Conservation (phyloP, 1,139 yeast species). For the Scheffersomyces cryptocercus region DNA sequence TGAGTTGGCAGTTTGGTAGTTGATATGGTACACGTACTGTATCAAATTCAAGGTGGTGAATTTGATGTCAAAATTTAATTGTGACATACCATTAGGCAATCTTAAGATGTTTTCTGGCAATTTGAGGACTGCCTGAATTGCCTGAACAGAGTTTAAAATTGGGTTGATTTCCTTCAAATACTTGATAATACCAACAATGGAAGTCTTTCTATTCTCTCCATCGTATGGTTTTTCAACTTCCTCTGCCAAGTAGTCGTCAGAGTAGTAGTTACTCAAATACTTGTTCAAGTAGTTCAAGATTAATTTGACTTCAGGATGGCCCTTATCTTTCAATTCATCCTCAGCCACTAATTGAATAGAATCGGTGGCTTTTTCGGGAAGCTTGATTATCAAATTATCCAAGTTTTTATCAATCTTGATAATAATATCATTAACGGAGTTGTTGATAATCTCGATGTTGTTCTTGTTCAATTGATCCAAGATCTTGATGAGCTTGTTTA, state of each 20-base stretch:
- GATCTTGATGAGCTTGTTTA: constrained; percentile 34
- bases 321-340: constrained; percentile 4
- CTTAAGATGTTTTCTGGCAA: constrained; percentile 10
- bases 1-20: constrained; percentile 24
- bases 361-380: constrained; percentile 21
- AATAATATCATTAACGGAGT: constrained; percentile 29
- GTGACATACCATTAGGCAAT: constrained; percentile 33
- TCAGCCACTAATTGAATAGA: constrained; percentile 14
- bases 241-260: neutral
- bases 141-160: constrained; percentile 24
- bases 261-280: constrained; percentile 14
- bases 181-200: constrained; percentile 32
- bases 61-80: constrained; percentile 35
- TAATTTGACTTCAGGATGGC: constrained; percentile 19
- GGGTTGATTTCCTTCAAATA: constrained; percentile 36
- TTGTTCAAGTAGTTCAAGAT: constrained; percentile 29
- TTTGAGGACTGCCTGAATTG: constrained; percentile 14
- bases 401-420: constrained; percentile 31
- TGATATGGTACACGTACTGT: constrained; percentile 36
- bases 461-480: constrained; percentile 34
- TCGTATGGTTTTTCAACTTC: neutral
- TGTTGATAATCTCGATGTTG: constrained; percentile 28
- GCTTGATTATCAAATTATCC: constrained; percentile 23
- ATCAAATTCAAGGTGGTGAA: constrained; percentile 33
- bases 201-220: constrained; percentile 6